Percentiles rank a stretch among this genome's conserved stretches.
Conservation (phyloP, 1,284 basidiomycete genomes). For the Ceratobasidium sp. region DNA sequence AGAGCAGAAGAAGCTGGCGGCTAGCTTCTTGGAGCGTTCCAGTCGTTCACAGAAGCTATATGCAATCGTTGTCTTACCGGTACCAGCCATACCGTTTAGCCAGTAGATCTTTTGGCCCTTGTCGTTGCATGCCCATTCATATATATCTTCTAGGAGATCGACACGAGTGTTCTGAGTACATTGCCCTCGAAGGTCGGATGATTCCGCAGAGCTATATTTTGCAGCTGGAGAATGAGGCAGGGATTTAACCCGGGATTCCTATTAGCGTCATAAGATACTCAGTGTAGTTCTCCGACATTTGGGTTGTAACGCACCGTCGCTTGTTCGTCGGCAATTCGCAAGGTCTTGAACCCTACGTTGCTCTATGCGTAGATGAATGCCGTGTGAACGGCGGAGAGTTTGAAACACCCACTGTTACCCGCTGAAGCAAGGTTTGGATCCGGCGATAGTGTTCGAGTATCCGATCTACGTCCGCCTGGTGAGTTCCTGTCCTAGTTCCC, state of each 20-base stretch:
- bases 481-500: no score
- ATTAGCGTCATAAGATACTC: background rate
- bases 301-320: background rate
- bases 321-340: background rate
- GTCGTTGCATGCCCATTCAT: background rate
- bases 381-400: background rate
- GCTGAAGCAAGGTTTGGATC: background rate
- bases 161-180: background rate
- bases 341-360: conserved; percentile 4
- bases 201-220: background rate
- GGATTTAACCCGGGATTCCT: background rate
- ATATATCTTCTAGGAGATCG: background rate
- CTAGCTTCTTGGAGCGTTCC: background rate
- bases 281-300: background rate
- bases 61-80: no score
- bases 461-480: no score
- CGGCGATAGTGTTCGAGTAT: no score
- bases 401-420: background rate
- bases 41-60: background rate
- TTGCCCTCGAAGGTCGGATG: background rate
- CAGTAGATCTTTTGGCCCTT: no score
- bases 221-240: background rate
- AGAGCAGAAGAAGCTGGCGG: conserved; percentile 1
- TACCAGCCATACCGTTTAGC: no score
- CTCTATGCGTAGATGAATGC: background rate